Evolutionary conservation across 257 asterid genomes (phyloP), one percentile per base, ranked within the genome.

Genomic region (Oldenlandia corymbosa): DNA sequence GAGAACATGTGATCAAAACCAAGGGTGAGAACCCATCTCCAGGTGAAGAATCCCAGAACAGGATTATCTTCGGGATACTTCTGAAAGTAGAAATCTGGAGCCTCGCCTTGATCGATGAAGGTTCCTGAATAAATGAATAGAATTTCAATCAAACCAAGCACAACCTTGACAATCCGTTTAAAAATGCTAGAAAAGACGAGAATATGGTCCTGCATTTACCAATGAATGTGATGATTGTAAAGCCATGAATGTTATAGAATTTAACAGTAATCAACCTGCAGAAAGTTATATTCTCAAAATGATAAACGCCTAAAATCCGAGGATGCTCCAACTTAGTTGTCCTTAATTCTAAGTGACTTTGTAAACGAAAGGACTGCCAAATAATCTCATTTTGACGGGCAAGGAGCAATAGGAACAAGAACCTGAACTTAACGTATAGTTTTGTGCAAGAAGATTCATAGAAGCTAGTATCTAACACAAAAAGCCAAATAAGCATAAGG

Each of bases 1-100:
- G 95, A 84, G 71, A 78, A 93, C 96, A 93, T 90, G 78, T 84
- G 96, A 76, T 87, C 95, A 18, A 93, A 84, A 42, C 95, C 92
- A 16, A 85, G 86, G 37, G 87, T 32, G 52, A 85, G 84, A 79
- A 88, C 83, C 97, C 95, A 89, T 76, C 87, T 85, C 95, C 87
- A 90, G 30, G 94, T 81, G 69, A 85, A 78, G 72, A 85, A 46
- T 67, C 99, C 91, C 0, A 92, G 66, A 68, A 60, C 68, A 24
- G 99, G 93, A 81, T 85, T 78, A 64, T 80, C 84, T 76, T 87
- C 94, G 5, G 95, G 75, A 69, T 71, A 78, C 68, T 85, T 87
- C 69, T 68, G 81, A 49, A 85, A 64, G 67, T 87, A 84, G 71
- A 75, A 92, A 32, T 76, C 86, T 0, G 87, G 95, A 2, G 87